Evolutionary conservation across 345 rosid genomes (phyloP), one percentile per base, ranked within the genome.

Genomic region (Brassica napus): DNA sequence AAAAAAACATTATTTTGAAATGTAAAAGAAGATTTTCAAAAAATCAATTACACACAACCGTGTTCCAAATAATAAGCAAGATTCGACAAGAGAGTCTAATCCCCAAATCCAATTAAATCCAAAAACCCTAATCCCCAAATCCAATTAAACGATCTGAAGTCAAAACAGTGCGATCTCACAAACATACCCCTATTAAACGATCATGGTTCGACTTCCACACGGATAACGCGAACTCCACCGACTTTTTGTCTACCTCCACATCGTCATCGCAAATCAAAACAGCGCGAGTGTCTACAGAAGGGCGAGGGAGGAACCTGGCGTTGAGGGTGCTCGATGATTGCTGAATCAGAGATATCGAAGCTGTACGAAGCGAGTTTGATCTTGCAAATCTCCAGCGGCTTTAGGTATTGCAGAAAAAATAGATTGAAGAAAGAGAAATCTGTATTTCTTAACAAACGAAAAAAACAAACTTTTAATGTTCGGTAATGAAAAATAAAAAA

Each of bases 1-100:
- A 34, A n/a, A n/a, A 42, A 21, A 16, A 34, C 9, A 28, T 6
- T 14, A 31, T 63, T 23, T 2, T 23, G 5, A 3, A 9, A 32
- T 31, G 74, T n/a, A 68, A 4, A 47, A 34, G 68, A 35, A 32
- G 68, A 31, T 15, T 30, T 39, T 44, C 0, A 44, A 76, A 11
- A 58, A 44, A 44, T 11, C 3, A 61, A 4, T 37, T 78, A 92
- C 97, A 97, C 98, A 75, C 79, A 92, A 47, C 85, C 87, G 70
- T 92, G 98, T 9, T 86, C 85, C 30, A 82, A 62, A 75, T 94
- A 94, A 62, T 92, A 92, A 0, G 97, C 97, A 54, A 94, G 89
- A 23, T 94, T 89, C 23, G 98, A 92, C 75, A 94, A 86, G 77
- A 92, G 77, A 61, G 97, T 92, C 78, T 34, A 34, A 34, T 37